Percentiles rank a stretch among this genome's conserved stretches.
Evolutionary conservation across 768 basidiomycete species (phyloP).

Genomic region (Tulasnella sp.): DNA sequence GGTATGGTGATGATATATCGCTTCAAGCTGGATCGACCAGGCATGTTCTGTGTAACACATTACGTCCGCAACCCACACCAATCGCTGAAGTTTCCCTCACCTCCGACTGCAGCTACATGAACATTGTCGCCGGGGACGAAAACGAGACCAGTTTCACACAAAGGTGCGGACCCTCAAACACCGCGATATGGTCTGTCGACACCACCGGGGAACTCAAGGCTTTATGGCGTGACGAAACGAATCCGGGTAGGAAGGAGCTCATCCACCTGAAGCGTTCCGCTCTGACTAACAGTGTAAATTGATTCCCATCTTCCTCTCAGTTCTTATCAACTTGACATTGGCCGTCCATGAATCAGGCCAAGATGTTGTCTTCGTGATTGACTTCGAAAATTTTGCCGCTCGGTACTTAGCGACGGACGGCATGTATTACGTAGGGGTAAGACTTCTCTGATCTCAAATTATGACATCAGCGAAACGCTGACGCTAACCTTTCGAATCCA

Average conservation of each 20-base stretch:
- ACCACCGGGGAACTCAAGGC: not conserved
- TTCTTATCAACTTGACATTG: not conserved
- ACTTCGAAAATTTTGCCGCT: not conserved
- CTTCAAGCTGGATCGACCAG: not conserved
- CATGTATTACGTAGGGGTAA: not conserved
- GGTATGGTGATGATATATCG: not conserved
- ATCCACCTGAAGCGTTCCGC: not conserved
- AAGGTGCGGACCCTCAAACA: not conserved
- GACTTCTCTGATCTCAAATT: too few relatives aligned
- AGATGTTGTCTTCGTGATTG: not conserved
- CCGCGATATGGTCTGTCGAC: not conserved
- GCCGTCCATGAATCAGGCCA: not conserved
- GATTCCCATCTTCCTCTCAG: not conserved
- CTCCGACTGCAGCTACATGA: not conserved
- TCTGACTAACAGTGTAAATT: not conserved
- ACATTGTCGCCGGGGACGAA: not conserved
- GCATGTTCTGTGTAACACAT: not conserved
- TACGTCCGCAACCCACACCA: not conserved
- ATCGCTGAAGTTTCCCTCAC: too few relatives aligned
- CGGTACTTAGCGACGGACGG: not conserved
- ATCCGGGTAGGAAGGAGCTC: not conserved
- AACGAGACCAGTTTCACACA: not conserved
- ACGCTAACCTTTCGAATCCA: too few relatives aligned
- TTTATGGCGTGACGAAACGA: not conserved
- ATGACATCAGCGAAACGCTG: too few relatives aligned